phyloP scores from a whole-genome alignment of 2,329 filamentous ascomycete species.

The Acrocalymma vagum region DNA sequence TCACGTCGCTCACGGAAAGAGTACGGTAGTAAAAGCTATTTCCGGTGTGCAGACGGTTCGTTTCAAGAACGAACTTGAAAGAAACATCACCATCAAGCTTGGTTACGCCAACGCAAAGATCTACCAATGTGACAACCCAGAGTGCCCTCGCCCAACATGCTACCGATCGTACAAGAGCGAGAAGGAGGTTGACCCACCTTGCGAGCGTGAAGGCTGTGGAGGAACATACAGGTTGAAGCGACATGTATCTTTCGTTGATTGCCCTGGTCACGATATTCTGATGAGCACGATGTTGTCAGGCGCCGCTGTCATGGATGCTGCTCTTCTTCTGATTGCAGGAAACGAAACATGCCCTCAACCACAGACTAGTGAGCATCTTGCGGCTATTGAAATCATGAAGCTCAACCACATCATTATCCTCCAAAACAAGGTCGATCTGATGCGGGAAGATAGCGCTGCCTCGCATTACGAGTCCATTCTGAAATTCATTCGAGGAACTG shows the following conservation, averaged over 20 bases:
- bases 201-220: conserved; percentile 89
- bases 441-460: conserved; percentile 93
- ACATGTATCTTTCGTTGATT: conserved; percentile 84
- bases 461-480: conserved; percentile 96
- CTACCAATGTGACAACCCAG: conserved; percentile 94
- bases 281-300: conserved; percentile 99
- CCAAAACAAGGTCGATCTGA: conserved; percentile 99
- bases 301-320: conserved; percentile 99
- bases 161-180: conserved; percentile 98
- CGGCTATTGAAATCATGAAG: conserved; percentile 99
- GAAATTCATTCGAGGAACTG: conserved; percentile 98
- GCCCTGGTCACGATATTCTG: conserved; percentile 99
- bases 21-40: conserved; percentile 98
- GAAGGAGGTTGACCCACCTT: conserved; percentile 96
- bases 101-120: conserved; percentile 99
- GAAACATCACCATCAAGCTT: conserved; percentile 99
- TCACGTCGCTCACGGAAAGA: conserved; percentile 98
- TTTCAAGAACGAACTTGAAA: conserved; percentile 99
- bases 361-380: conserved; percentile 97
- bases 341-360: conserved; percentile 99
- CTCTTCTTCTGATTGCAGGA: conserved; percentile 92
- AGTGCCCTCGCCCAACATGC: conserved; percentile 93
- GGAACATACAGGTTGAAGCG: conserved; percentile 86
- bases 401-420: conserved; percentile 99
- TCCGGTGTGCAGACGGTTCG: conserved; percentile 98